Evolutionary conservation across 148 eudicot species (phyloP).

Genomic region (Spergularia bocconei): DNA sequence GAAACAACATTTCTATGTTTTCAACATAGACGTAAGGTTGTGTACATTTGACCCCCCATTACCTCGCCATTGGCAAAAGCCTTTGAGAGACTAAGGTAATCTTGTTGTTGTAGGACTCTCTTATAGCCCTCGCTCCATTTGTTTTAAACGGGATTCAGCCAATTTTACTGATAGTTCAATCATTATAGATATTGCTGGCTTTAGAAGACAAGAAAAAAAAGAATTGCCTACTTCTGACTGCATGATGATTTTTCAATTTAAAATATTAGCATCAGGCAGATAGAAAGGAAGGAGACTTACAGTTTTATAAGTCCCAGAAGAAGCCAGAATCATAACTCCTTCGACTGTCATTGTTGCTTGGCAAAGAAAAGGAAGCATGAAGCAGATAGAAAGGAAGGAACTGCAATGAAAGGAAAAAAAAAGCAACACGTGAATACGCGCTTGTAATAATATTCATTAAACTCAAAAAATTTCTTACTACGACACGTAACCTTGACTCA

Average conservation of each 20-base stretch:
- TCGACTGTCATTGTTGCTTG: constrained; percentile 71
- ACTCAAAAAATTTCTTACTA: not conserved
- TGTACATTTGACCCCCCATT: not conserved
- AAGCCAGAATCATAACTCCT: constrained; percentile 59
- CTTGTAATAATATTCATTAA: not conserved
- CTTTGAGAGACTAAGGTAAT: no score
- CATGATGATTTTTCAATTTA: not conserved
- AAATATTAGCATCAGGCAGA: not conserved
- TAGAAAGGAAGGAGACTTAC: constrained; percentile 39
- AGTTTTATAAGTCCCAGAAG: constrained; percentile 68
- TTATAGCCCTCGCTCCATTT: not conserved
- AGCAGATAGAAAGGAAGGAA: constrained; percentile 64
- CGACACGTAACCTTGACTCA: constrained; percentile 52
- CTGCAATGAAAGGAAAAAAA: constrained; percentile 38
- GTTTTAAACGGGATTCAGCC: not conserved
- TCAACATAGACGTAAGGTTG: no score
- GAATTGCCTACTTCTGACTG: not conserved
- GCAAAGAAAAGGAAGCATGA: constrained; percentile 86
- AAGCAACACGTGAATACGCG: no score
- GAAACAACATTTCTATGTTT: no score
- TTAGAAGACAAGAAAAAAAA: not conserved
- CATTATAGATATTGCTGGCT: not conserved
- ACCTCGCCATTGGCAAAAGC: not conserved
- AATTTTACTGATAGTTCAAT: not conserved
- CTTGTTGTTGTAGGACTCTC: not conserved